Base-by-base conservation (phyloP, 2,329 filamentous ascomycete species). In the Trichoderma brevicompactum region DNA sequence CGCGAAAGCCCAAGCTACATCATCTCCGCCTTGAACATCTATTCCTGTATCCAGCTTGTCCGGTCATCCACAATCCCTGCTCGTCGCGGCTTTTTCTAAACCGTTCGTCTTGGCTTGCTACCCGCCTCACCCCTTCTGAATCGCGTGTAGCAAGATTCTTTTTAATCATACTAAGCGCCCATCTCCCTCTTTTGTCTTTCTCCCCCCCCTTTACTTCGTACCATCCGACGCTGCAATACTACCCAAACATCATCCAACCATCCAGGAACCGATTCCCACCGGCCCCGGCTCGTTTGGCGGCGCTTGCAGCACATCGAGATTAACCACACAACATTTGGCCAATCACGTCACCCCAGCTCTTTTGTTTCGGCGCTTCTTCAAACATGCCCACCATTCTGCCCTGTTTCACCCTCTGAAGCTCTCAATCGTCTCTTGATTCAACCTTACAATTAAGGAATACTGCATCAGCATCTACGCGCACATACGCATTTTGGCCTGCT, bases 331-430 rank as follows among this genome's bases (percentile, higher is more conserved):
- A 36, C 48, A 40, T 64, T 66, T 67, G 64, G 64, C 56, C 68
- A 65, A 68, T 67, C 53, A 55, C 53, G 28, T 32, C 36, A 36
- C 46, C 46, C 41, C 48, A 55, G 52, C 62, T 62, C 58, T 49
- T 55, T 50, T 53, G 49, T 52, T 66, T 62, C 65, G 60, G 66
- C 69, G 58, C 65, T 56, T 66, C 59, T 61, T 66, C 66, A 62
- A 69, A 66, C 46, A 66, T 67, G 67, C 66, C 44, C 44, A 44
- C 65, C 28, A 44, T 48, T 43, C 49, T 36, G 34, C 54, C 66
- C 46, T 67, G 67, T 67, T 68, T 66, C 68, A 67, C 54, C 59
- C 62, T 58, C 32, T 43, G 49, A 61, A 65, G 55, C 49, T 65
- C 40, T 53, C 38, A 28, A 10, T 50, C 46, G 17, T 23, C 48